Conservation (phyloP, 768 basidiomycete genomes). For the Kwoniella sp. region DNA sequence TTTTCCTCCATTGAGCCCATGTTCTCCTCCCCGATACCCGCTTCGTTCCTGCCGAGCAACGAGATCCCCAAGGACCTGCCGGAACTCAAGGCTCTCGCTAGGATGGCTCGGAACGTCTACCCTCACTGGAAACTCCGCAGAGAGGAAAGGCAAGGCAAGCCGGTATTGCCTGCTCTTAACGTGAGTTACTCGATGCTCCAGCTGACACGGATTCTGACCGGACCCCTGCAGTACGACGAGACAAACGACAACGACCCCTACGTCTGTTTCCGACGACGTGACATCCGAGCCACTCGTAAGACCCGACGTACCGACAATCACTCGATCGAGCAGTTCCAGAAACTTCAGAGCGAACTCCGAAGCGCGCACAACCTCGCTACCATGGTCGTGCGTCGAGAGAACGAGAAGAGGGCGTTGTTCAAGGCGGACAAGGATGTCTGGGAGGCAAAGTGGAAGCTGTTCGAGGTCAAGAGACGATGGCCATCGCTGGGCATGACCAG, state of each 20-base stretch:
- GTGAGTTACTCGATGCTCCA: constrained; percentile 54
- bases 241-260: constrained; percentile 86
- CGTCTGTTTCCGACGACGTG: constrained; percentile 92
- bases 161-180: constrained; percentile 82
- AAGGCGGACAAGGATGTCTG: constrained; percentile 64
- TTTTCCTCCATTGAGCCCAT: constrained; percentile 57
- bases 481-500: constrained; percentile 47
- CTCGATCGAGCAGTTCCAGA: constrained; percentile 79
- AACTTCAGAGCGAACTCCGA: constrained; percentile 70
- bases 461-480: constrained; percentile 72
- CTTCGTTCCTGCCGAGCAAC: constrained; percentile 66
- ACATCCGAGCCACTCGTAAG: constrained; percentile 89
- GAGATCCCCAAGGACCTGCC: constrained; percentile 68
- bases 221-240: constrained; percentile 67
- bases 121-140: constrained; percentile 87
- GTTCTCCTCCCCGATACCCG: constrained; percentile 61
- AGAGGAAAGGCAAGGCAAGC: constrained; percentile 69
- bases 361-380: constrained; percentile 70
- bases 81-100: constrained; percentile 59
- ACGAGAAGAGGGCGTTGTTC: constrained; percentile 64
- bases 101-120: constrained; percentile 70
- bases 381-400: constrained; percentile 67
- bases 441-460: constrained; percentile 70
- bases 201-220: background rate
- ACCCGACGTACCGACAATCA: constrained; percentile 86